Base-by-base conservation (phyloP, 768 basidiomycete genomes). In the Suillus americanus region DNA sequence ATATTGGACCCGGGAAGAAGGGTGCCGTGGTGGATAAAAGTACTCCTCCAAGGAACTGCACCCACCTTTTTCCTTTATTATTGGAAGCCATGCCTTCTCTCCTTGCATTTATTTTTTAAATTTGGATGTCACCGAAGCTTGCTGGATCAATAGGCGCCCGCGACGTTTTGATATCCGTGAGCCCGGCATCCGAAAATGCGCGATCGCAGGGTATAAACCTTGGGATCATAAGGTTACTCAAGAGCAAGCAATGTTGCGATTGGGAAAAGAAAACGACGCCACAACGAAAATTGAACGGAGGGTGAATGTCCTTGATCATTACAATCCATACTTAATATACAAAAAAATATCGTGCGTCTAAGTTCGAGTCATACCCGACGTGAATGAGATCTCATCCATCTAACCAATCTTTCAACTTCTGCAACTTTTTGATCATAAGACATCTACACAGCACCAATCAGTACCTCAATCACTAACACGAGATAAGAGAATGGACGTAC, bases 381-480 rank as follows among this genome's bases (percentile, higher is more conserved):
- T 20, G 53, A 54, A 54, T 54, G 20, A n/a, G 53, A 13, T 54
- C 33, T 54, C 35, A 54, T 54, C 53, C 53, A 37, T 54, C 53
- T 20, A n/a, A 54, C 1, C 12, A 35, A 13, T 54, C 20, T 54
- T 33, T 54, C 53, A 13, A 54, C 5, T 33, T 33, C 20, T n/a
- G 10, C 12, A n/a, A 54, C 30, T 13, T 54, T 54, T 54, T 35
- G 35, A 35, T 54, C 53, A n/a, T 54, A 54, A 54, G 53, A 35
- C 53, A 54, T 54, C 53, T 54, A 5, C 30, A 33, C 30, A 54
- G 20, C 20, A 54, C 33, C 18, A 20, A 20, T 54, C 20, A 54
- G 53, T 9, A 35, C 12, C 12, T 54, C 2, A 12, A 54, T 30
- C 20, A 33, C 3, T 33, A 3, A n/a, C 20, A 12, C 20, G 0